Conservation (phyloP, 192 early-diverging fungal genomes). For the Backusella sp. region DNA sequence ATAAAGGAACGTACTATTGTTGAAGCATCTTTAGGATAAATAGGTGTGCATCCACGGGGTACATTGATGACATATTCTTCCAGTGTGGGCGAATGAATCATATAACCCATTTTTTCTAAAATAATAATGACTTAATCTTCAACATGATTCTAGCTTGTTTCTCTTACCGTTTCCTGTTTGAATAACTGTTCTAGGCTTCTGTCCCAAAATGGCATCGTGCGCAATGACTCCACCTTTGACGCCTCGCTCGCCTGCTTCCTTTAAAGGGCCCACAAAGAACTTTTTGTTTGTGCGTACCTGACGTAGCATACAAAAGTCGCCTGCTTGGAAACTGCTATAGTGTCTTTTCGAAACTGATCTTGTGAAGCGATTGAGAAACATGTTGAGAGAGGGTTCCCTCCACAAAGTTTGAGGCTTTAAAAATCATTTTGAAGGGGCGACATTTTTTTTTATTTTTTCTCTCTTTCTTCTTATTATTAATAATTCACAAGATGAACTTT, state of each 20-base stretch:
- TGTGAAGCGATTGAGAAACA: not conserved
- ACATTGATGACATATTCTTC: conserved; percentile 42
- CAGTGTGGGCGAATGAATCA: conserved; percentile 42
- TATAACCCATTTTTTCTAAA: conserved; percentile 20
- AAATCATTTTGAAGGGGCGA: not conserved
- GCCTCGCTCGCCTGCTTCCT: conserved; percentile 15
- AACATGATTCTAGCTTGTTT: not conserved
- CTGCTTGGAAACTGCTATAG: conserved; percentile 16
- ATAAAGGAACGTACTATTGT: conserved; percentile 34
- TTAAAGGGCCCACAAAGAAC: conserved; percentile 42
- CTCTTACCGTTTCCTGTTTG: conserved; percentile 31
- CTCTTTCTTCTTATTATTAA: not conserved
- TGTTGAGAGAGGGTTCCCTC: not conserved
- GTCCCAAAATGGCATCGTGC: conserved; percentile 36
- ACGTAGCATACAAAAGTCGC: conserved; percentile 36
- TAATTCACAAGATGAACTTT: not conserved
- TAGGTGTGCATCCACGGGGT: conserved; percentile 43
- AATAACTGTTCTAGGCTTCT: conserved; percentile 21
- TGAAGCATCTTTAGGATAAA: conserved; percentile 68
- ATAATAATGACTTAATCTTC: no score
- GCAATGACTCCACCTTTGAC: conserved; percentile 19
- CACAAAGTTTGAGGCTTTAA: not conserved
- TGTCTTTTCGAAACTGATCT: not conserved
- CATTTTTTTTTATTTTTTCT: not conserved
- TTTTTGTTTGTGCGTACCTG: conserved; percentile 27